phyloP scores from a whole-genome alignment of 2,329 filamentous ascomycete species.

The Colletotrichum chlorophyti region DNA sequence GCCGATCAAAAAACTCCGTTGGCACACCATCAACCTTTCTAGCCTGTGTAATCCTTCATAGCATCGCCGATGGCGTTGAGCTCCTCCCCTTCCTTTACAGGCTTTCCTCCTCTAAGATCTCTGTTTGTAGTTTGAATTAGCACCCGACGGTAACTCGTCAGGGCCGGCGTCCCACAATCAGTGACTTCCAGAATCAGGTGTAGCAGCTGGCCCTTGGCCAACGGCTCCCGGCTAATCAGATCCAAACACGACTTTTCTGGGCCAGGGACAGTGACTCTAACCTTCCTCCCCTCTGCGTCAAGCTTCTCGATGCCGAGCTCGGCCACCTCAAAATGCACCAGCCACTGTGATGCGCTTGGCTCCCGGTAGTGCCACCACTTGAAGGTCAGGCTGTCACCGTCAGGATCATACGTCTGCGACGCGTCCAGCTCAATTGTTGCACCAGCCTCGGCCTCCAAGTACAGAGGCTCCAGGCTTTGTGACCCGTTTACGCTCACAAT shows the following conservation, averaged over 20 bases:
- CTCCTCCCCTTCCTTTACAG: neutral
- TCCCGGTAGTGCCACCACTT: slow-evolving; percentile 58
- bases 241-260: slow-evolving; percentile 45
- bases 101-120: slow-evolving; percentile 25
- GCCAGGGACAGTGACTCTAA: slow-evolving; percentile 15
- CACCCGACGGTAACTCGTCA: slow-evolving; percentile 56
- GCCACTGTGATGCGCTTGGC: slow-evolving; percentile 46
- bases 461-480: slow-evolving; percentile 43
- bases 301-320: slow-evolving; percentile 40
- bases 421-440: slow-evolving; percentile 50
- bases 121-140: slow-evolving; percentile 42
- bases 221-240: slow-evolving; percentile 6
- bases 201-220: slow-evolving; percentile 45
- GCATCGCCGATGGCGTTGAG: slow-evolving; percentile 5
- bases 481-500: slow-evolving; percentile 50
- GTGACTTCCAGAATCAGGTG: slow-evolving; percentile 58
- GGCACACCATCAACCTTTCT: no score
- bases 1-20: no score
- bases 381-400: slow-evolving; percentile 49
- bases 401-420: slow-evolving; percentile 52
- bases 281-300: slow-evolving; percentile 26
- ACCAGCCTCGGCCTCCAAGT: slow-evolving; percentile 48
- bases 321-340: slow-evolving; percentile 45
- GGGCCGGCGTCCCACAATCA: slow-evolving; percentile 46
- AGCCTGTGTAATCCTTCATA: slow-evolving; percentile 18